Base-by-base conservation (phyloP, 2,329 filamentous ascomycete species). In the Clarireedia homoeocarpa region DNA sequence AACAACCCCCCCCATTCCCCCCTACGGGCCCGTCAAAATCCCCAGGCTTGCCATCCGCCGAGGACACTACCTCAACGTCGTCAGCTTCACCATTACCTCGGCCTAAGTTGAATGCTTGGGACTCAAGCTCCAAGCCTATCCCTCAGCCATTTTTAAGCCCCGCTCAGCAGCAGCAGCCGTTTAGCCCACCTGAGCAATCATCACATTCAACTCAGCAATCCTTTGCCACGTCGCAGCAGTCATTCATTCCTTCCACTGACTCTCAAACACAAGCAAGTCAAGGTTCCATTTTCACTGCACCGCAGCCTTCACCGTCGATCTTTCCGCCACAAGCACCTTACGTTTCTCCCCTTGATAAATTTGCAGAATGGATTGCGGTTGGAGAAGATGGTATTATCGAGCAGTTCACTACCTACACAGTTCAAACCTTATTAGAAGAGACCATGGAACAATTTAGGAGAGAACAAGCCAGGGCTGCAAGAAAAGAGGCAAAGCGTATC, bases 311-410 rank as follows among this genome's bases (percentile, higher is more conserved):
- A 2, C 17, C 27, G 17, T 24, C 45, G 2, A n/a, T 14, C 10
- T 10, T 42, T 10, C 44, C 30, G 15, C 20, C 20, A 36, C 34
- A 26, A 9, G 10, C n/a, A 50, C 38, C 48, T 20, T n/a, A 56
- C 26, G 20, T 27, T 2, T 26, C 47, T 10, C 15, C 56, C 9
- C 20, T 55, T 24, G 53, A 55, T 6, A 50, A 51, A 17, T 47
- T 68, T 17, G 48, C 65, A 15, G 53, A 66, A 24, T 70, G 68
- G 68, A 44, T 65, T 46, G 47, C 59, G 7, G 51, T 65, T 6
- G 69, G 67, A 2, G 59, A 64, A 20, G 62, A 63, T 34, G 69
- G 69, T 10, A 53, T 71, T n/a, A 30, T 71, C 14, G 67, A 70
- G 20, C 65, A 71, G 36, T 70, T 70, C 48, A 66, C 55, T 17